Percentiles rank a stretch among this genome's conserved stretches.
These are phyloP conservation scores for Thielaviopsis punctulata DNA, from an alignment of 2,329 filamentous ascomycete genomes.

Conservation along the genomic window DNA sequence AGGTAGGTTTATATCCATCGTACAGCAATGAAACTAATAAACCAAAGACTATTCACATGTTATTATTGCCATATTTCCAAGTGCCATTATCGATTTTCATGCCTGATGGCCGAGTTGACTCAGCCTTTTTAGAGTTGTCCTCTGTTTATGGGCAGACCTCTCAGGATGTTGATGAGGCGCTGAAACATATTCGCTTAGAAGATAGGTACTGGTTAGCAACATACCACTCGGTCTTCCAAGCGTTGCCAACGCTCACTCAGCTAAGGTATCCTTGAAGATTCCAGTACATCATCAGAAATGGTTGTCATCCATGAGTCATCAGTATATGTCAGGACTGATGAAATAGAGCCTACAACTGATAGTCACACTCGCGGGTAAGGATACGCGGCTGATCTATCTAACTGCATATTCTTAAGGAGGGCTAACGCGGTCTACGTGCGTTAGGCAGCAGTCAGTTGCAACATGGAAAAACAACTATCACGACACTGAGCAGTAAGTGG, in stretches of 20 bases:
- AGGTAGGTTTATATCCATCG: no score
- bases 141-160: no score
- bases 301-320: no score
- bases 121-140: no score
- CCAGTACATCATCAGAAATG: background rate
- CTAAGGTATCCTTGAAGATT: background rate
- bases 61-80: no score
- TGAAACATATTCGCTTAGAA: background rate
- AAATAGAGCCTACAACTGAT: background rate
- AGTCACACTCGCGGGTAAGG: background rate
- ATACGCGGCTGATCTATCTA: background rate
- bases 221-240: background rate
- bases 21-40: no score
- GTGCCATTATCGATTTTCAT: no score
- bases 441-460: background rate
- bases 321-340: no score
- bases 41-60: no score
- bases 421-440: background rate
- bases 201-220: background rate
- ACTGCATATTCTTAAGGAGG: background rate
- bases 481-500: background rate
- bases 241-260: background rate
- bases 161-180: no score
- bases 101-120: no score
- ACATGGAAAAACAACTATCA: background rate